A percentile compares a stretch with the other conserved stretches of the same genome.
These are phyloP conservation scores for Russula foetens DNA, from an alignment of 768 basidiomycete genomes.

Conservation along the genomic window DNA sequence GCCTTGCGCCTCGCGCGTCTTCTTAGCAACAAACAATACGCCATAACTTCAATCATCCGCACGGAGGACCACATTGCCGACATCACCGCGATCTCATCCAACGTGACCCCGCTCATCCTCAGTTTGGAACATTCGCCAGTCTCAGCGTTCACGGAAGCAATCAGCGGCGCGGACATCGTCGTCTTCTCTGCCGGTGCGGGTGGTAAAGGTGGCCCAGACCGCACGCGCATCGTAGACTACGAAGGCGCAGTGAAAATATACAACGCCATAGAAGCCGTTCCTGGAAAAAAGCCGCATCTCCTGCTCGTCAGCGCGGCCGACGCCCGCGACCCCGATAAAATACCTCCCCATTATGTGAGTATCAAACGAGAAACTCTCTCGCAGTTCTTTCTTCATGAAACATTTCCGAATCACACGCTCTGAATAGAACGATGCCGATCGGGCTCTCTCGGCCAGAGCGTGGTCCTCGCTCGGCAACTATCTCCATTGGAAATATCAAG, in stretches of 20 bases:
- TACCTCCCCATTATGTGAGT: constrained; percentile 46
- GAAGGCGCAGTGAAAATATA: constrained; percentile 63
- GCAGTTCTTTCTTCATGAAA: no score
- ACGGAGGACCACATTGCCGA: constrained; percentile 38
- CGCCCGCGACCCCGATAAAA: constrained; percentile 39
- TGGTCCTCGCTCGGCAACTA: constrained; percentile 38
- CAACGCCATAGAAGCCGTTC: constrained; percentile 51
- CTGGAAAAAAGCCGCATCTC: constrained; percentile 42
- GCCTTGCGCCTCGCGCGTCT: constrained; percentile 41
- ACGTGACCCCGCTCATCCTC: constrained; percentile 42
- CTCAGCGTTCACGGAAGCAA: constrained; percentile 37
- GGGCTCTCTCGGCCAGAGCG: constrained; percentile 32
- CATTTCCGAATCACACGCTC: no score
- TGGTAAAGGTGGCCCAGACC: constrained; percentile 46
- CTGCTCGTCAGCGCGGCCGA: constrained; percentile 56
- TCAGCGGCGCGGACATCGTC: constrained; percentile 31
- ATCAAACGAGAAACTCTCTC: no score
- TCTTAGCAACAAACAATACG: constrained; percentile 33
- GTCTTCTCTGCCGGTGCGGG: constrained; percentile 44
- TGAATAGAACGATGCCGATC: constrained; percentile 39
- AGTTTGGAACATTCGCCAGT: constrained; percentile 47
- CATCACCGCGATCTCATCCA: constrained; percentile 32
- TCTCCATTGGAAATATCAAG: constrained; percentile 36
- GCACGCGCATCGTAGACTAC: constrained; percentile 50
- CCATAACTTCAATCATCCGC: constrained; percentile 51